Evolutionary conservation across 495 filamentous ascomycete genomes (phyloP).

Genomic region (Achaetomiella virescens): DNA sequence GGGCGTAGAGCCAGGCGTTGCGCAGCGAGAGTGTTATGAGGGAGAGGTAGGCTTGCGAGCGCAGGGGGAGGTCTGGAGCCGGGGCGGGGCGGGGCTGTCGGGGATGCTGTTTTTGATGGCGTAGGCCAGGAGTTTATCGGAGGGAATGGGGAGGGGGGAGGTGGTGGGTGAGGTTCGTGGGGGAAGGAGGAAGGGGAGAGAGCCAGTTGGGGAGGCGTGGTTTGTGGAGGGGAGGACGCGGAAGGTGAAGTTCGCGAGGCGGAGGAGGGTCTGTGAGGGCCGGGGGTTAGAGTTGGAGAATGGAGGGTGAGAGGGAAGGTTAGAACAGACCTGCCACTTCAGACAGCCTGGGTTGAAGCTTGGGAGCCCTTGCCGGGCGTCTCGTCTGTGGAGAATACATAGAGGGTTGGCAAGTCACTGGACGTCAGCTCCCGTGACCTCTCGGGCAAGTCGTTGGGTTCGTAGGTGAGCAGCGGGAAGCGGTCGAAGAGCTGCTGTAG

Average conservation of each 20-base stretch:
- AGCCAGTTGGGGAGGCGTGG: constrained; percentile 84
- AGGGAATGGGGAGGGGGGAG: constrained; percentile 22
- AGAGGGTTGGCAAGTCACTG: constrained; percentile 57
- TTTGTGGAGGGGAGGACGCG: constrained; percentile 71
- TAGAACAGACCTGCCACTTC: constrained; percentile 73
- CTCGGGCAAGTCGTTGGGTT: constrained; percentile 69
- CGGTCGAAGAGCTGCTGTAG: constrained; percentile 76
- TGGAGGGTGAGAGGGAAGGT: background rate
- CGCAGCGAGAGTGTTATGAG: constrained; percentile 77
- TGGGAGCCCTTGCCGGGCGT: constrained; percentile 56
- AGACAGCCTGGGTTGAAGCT: constrained; percentile 92
- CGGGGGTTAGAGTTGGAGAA: constrained; percentile 1
- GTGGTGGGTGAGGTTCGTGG: constrained; percentile 27
- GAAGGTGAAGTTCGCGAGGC: constrained; percentile 65
- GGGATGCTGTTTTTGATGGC: constrained; percentile 25
- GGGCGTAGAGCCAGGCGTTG: constrained; percentile 75
- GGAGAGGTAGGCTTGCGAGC: constrained; percentile 72
- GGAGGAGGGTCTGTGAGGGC: constrained; percentile 67
- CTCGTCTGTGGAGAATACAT: constrained; percentile 65
- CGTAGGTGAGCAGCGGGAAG: constrained; percentile 73
- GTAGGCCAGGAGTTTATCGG: constrained; percentile 47
- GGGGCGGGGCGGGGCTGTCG: background rate
- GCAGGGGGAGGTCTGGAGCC: constrained; percentile 16
- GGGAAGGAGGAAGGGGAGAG: constrained; percentile 81
- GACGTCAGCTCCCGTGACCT: constrained; percentile 45